Evolutionary conservation across 192 early-diverging fungal genomes (phyloP).

Genomic region (Coemansia sp.): DNA sequence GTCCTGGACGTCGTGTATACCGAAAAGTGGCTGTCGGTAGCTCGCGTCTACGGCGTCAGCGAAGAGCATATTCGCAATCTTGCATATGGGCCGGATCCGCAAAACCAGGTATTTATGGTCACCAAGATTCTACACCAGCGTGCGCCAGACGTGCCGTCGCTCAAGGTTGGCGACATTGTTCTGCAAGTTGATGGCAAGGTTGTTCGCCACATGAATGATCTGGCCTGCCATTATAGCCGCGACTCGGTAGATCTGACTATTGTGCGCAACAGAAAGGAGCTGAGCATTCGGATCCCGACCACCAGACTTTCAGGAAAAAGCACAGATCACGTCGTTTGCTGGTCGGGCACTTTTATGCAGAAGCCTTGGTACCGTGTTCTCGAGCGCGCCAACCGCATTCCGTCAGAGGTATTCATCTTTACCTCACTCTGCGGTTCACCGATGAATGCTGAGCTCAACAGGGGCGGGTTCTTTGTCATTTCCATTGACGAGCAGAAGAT

Average conservation of each 20-base stretch:
- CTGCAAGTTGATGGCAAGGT: constrained; percentile 14
- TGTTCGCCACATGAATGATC: constrained; percentile 19
- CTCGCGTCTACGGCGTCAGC: constrained; percentile 26
- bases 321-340: constrained; percentile 21
- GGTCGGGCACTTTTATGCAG: constrained; percentile 38
- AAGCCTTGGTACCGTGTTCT: constrained; percentile 24
- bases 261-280: constrained; percentile 18
- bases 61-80: constrained; percentile 11
- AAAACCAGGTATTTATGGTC: constrained; percentile 14
- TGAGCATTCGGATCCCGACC: constrained; percentile 20
- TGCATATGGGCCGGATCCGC: background rate
- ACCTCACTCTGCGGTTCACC: constrained; percentile 6
- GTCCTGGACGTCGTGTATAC: constrained; percentile 32
- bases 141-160: constrained; percentile 1
- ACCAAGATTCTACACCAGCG: constrained; percentile 10
- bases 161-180: constrained; percentile 38
- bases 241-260: constrained; percentile 20
- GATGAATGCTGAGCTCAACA: background rate
- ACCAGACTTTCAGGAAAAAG: constrained; percentile 6
- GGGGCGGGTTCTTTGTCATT: constrained; percentile 15
- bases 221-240: constrained; percentile 19
- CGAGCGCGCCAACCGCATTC: constrained; percentile 14
- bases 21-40: constrained; percentile 7
- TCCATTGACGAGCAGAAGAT: constrained; percentile 20
- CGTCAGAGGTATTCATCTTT: constrained; percentile 22